Conservation (phyloP, 2,329 filamentous ascomycete species). For the Fusarium zealandicum region DNA sequence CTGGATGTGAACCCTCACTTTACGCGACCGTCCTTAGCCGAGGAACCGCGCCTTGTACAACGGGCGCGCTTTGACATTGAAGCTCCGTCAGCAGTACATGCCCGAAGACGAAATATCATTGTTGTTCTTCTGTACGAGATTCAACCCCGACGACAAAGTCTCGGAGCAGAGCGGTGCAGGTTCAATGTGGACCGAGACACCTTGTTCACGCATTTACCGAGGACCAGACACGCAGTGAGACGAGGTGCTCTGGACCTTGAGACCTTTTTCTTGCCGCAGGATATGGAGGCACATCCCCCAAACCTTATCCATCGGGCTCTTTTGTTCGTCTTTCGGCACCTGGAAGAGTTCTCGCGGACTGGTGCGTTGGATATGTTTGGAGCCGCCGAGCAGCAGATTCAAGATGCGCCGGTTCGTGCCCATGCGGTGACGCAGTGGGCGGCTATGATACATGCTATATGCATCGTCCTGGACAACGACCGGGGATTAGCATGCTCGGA, state of each 20-base stretch:
- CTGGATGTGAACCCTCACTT: not conserved
- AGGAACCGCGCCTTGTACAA: not conserved
- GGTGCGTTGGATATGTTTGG: slow-evolving; percentile 31
- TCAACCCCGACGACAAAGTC: not conserved
- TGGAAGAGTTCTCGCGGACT: slow-evolving; percentile 19
- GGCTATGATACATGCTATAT: slow-evolving; percentile 32
- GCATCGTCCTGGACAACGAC: slow-evolving; percentile 40
- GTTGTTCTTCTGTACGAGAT: slow-evolving; percentile 16
- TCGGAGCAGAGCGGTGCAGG: slow-evolving; percentile 11
- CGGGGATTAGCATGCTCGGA: slow-evolving; percentile 41
- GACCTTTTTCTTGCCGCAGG: slow-evolving; percentile 14
- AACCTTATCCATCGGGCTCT: slow-evolving; percentile 21
- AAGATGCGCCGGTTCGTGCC: not conserved
- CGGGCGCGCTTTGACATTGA: not conserved
- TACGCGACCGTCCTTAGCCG: not conserved
- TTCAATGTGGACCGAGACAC: slow-evolving; percentile 19
- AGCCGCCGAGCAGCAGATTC: slow-evolving; percentile 18
- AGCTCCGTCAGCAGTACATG: not conserved
- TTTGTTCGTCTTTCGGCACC: slow-evolving; percentile 28
- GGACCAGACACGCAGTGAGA: slow-evolving; percentile 19
- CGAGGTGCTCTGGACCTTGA: slow-evolving; percentile 19
- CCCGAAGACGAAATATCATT: slow-evolving; percentile 17
- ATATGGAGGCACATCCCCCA: slow-evolving; percentile 2
- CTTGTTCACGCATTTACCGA: slow-evolving; percentile 23
- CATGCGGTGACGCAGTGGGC: slow-evolving; percentile 22